Percentiles rank a stretch among this genome's conserved stretches.
phyloP scores from a whole-genome alignment of 805 yeast species.

The Lachancea sp. region DNA sequence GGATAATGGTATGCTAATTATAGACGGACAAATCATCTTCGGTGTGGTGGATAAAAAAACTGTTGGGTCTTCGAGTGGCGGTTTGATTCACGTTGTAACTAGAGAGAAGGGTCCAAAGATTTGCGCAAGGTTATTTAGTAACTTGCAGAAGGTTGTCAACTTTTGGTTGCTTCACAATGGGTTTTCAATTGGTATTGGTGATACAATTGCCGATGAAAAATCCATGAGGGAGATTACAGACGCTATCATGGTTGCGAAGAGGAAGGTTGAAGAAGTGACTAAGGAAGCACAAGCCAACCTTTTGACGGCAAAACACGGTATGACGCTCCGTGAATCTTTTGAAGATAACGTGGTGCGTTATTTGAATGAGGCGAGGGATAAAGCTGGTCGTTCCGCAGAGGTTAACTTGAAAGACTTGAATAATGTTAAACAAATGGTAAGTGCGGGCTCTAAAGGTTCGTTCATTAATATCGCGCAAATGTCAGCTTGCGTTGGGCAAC shows the following conservation, averaged over 20 bases:
- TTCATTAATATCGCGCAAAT: conserved; percentile 97
- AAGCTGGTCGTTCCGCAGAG: conserved; percentile 98
- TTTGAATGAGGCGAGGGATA: conserved; percentile 96
- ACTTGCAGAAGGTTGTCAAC: conserved; percentile 90
- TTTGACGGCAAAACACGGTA: conserved; percentile 96
- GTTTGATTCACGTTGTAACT: conserved; percentile 93
- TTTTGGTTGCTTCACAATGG: conserved; percentile 96
- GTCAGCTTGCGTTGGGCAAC: conserved; percentile 99
- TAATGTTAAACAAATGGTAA: conserved; percentile 98
- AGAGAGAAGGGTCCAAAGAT: conserved; percentile 92
- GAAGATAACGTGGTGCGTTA: conserved; percentile 95
- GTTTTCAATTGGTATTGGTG: conserved; percentile 99
- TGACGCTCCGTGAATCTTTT: conserved; percentile 97
- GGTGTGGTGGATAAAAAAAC: conserved; percentile 98
- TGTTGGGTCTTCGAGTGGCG: conserved; percentile 98
- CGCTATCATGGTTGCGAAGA: conserved; percentile 88
- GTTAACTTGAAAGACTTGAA: conserved; percentile 88
- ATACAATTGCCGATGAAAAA: conserved; percentile 95
- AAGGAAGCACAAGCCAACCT: conserved; percentile 84
- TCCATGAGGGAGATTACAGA: conserved; percentile 92
- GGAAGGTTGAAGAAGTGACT: conserved; percentile 89
- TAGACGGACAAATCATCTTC: conserved; percentile 92
- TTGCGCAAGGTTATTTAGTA: conserved; percentile 86
- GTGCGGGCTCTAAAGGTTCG: conserved; percentile 98
- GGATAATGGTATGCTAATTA: conserved; percentile 92